Conservation (phyloP, 2,329 filamentous ascomycete species). For the Cladorrhinum sp. region DNA sequence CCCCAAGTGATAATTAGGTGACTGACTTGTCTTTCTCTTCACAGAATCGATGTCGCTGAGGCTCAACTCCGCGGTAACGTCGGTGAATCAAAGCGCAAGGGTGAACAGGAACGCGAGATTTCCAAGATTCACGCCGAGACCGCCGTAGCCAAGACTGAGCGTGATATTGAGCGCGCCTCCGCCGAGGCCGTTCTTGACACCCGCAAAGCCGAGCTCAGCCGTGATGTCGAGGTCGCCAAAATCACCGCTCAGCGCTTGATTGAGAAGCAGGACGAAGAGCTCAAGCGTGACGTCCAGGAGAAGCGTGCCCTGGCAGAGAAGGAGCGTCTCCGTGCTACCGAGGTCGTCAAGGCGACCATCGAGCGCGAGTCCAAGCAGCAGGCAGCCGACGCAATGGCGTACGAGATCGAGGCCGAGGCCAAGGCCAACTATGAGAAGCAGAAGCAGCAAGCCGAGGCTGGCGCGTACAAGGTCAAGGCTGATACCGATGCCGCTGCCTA, state of each 20-base stretch:
- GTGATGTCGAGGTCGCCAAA: constrained; percentile 71
- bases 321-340: constrained; percentile 72
- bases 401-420: constrained; percentile 63
- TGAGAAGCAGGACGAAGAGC: constrained; percentile 73
- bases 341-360: constrained; percentile 76
- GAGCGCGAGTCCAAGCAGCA: constrained; percentile 66
- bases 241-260: constrained; percentile 71
- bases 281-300: constrained; percentile 73
- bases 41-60: constrained; percentile 60
- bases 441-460: constrained; percentile 52
- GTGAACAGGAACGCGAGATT: constrained; percentile 79
- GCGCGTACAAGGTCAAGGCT: constrained; percentile 47
- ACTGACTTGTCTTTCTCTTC: neutral
- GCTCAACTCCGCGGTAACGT: constrained; percentile 66
- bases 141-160: constrained; percentile 78
- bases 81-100: constrained; percentile 73
- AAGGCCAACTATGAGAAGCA: constrained; percentile 52
- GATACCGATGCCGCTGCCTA: constrained; percentile 49
- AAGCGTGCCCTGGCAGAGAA: constrained; percentile 77
- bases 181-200: constrained; percentile 76
- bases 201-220: constrained; percentile 67
- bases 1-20: neutral
- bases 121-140: constrained; percentile 86
- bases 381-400: constrained; percentile 62
- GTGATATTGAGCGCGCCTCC: constrained; percentile 74